phyloP scores from a whole-genome alignment of 805 yeast genomes.

The Candida wancherniae region DNA sequence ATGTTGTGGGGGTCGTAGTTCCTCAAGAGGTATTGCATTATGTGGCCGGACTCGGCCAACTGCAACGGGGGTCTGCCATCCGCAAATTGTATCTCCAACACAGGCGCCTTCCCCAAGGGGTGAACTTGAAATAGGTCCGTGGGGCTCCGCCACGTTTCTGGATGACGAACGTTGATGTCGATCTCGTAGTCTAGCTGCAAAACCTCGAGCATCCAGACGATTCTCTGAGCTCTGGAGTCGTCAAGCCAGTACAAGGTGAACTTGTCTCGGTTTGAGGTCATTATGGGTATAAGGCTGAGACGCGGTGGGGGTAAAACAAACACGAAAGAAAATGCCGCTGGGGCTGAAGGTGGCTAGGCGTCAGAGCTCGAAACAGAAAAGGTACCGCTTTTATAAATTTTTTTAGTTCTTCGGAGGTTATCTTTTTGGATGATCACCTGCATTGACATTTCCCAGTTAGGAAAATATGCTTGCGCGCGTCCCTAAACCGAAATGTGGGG shows the following conservation, averaged over 20 bases:
- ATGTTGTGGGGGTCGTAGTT: slow-evolving; percentile 43
- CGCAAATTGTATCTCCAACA: slow-evolving; percentile 39
- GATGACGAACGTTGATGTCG: slow-evolving; percentile 48
- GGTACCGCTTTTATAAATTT: no score
- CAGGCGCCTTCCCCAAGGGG: slow-evolving; percentile 62
- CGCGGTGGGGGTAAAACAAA: no score
- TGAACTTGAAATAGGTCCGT: slow-evolving; percentile 46
- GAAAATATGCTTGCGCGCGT: no score
- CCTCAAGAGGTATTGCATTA: slow-evolving; percentile 46
- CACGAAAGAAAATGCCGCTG: no score
- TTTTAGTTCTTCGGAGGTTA: no score
- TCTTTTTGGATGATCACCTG: no score
- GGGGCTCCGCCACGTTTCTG: slow-evolving; percentile 37
- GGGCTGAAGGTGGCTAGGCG: no score
- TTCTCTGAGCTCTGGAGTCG: slow-evolving; percentile 56
- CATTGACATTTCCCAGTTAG: no score
- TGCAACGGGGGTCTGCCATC: slow-evolving; percentile 32
- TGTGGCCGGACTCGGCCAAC: slow-evolving; percentile 59
- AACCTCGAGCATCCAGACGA: slow-evolving; percentile 63
- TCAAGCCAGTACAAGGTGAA: slow-evolving; percentile 35
- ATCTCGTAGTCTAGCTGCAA: slow-evolving; percentile 52
- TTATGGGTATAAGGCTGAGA: no score
- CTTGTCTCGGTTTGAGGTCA: slow-evolving; percentile 10
- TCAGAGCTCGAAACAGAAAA: no score
- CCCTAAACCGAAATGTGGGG: no score